Evolutionary conservation across 495 filamentous ascomycete genomes (phyloP).

Genomic region (Pyrenopolyporus hunteri): DNA sequence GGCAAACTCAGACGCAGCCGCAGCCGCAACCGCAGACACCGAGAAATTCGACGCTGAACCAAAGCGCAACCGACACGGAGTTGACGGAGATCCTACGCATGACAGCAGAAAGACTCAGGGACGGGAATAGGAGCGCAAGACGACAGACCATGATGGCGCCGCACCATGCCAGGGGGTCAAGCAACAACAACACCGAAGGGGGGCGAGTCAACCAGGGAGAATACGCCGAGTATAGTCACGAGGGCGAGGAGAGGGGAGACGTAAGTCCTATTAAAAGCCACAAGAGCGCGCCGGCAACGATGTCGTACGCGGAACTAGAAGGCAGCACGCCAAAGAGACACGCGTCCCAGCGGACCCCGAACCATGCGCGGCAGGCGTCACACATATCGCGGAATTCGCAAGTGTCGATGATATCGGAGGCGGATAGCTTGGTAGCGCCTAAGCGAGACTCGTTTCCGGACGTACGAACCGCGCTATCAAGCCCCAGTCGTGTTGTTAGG

Average conservation of each 20-base stretch:
- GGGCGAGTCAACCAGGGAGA: too few relatives aligned
- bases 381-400: slow-evolving; percentile 43
- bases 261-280: slow-evolving; percentile 39
- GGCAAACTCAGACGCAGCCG: slow-evolving; percentile 16
- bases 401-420: slow-evolving; percentile 44
- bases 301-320: slow-evolving; percentile 29
- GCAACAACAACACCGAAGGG: too few relatives aligned
- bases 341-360: slow-evolving; percentile 16
- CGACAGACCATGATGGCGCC: slow-evolving; percentile 36
- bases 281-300: slow-evolving; percentile 40
- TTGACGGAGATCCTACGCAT: slow-evolving; percentile 50
- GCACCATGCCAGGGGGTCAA: too few relatives aligned
- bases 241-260: slow-evolving; percentile 11
- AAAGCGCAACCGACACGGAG: slow-evolving; percentile 48
- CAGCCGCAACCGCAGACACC: too few relatives aligned
- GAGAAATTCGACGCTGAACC: slow-evolving; percentile 30
- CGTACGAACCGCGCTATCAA: slow-evolving; percentile 33
- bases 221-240: neutral
- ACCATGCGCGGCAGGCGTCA: slow-evolving; percentile 29
- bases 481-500: slow-evolving; percentile 26
- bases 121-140: slow-evolving; percentile 38
- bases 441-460: slow-evolving; percentile 26
- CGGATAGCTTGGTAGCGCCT: slow-evolving; percentile 39
- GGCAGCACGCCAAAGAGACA: slow-evolving; percentile 1
- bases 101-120: slow-evolving; percentile 51